Evolutionary conservation across 306 rosid species (phyloP).

Genomic region (Myrica gale): DNA sequence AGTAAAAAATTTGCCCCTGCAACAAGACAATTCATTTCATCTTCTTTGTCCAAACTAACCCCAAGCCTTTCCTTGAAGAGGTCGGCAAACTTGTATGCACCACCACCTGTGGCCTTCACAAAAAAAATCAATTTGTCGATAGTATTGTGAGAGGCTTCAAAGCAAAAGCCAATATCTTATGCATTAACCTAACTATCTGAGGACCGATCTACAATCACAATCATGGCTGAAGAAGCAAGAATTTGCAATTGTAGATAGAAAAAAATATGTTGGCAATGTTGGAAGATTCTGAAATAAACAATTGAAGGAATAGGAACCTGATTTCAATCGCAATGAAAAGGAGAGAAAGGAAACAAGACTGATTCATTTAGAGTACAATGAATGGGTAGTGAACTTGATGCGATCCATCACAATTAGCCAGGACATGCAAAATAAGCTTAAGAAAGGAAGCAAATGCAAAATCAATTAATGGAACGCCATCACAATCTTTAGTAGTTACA

Average conservation of each 20-base stretch:
- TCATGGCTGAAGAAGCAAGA: constrained; percentile 8
- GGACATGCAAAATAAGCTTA: constrained; percentile 8
- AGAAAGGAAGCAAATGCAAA: neutral
- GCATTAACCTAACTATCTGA: neutral
- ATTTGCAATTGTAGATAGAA: neutral
- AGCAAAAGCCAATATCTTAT: neutral
- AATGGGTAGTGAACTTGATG: neutral
- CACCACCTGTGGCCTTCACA: constrained; percentile 98
- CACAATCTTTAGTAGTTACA: neutral
- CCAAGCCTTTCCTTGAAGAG: constrained; percentile 98
- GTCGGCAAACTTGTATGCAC: constrained; percentile 94
- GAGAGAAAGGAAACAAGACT: neutral
- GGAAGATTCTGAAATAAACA: neutral
- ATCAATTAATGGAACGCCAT: neutral
- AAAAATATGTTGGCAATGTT: neutral
- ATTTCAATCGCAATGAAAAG: neutral
- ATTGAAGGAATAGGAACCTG: neutral
- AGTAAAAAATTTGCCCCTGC: constrained; percentile 96
- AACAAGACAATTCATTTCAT: constrained; percentile 95
- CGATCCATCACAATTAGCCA: neutral
- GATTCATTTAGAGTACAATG: neutral
- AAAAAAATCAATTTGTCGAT: constrained; percentile 24
- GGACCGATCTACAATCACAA: neutral
- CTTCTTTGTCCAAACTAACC: constrained; percentile 95
- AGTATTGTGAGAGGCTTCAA: neutral